phyloP scores from a whole-genome alignment of 2,329 filamentous ascomycete genomes.

The Fusarium newnesense region DNA sequence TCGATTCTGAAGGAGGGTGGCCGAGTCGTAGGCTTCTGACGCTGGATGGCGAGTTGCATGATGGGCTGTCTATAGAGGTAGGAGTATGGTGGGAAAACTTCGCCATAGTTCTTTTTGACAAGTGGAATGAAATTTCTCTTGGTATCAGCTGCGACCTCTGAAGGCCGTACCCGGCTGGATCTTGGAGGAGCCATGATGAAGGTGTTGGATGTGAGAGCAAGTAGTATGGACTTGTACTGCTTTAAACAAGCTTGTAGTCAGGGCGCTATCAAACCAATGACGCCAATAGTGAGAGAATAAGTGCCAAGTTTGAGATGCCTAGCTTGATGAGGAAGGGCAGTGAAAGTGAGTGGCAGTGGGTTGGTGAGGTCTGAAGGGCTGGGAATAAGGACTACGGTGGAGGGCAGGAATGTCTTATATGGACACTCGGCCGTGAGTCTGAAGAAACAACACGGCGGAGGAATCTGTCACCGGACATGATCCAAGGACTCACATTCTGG shows the following conservation, averaged over 20 bases:
- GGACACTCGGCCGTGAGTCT: slow-evolving; percentile 36
- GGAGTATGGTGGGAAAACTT: slow-evolving; percentile 67
- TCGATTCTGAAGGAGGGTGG: slow-evolving; percentile 63
- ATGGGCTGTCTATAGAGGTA: slow-evolving; percentile 65
- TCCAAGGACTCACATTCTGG: slow-evolving; percentile 30
- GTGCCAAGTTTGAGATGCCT: slow-evolving; percentile 1
- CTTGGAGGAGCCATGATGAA: slow-evolving; percentile 48
- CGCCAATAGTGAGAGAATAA: slow-evolving; percentile 1
- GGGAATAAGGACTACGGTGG: slow-evolving; percentile 18
- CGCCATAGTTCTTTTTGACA: slow-evolving; percentile 66
- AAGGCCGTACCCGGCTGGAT: slow-evolving; percentile 49
- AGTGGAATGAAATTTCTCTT: slow-evolving; percentile 75
- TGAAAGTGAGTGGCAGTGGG: slow-evolving; percentile 22
- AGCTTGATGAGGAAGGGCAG: neutral
- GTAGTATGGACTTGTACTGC: slow-evolving; percentile 1
- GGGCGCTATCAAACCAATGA: slow-evolving; percentile 10
- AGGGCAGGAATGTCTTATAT: slow-evolving; percentile 42
- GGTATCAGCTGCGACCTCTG: slow-evolving; percentile 78
- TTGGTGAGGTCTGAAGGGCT: slow-evolving; percentile 17
- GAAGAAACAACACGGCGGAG: slow-evolving; percentile 42
- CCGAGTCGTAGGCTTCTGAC: slow-evolving; percentile 48
- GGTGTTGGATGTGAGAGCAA: neutral
- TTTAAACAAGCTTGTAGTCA: neutral
- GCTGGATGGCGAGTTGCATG: slow-evolving; percentile 55
- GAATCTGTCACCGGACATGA: slow-evolving; percentile 36